These are phyloP conservation scores for Debaryomyces psychrophilus DNA, from an alignment of 1,139 yeast genomes.

Conservation along the genomic window DNA sequence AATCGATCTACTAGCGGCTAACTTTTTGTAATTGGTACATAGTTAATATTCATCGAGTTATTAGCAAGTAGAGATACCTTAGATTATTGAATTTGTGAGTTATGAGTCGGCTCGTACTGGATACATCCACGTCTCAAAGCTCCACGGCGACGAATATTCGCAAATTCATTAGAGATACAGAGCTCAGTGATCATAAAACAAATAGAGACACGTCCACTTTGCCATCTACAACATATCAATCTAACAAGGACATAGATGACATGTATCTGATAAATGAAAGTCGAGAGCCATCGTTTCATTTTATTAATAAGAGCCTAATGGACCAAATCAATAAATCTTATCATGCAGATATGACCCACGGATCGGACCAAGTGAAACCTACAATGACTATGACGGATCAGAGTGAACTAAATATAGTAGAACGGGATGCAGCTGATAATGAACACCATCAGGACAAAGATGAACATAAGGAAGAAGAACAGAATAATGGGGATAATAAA, in stretches of 20 bases:
- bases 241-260: not conserved
- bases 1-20: slow-evolving; percentile 4
- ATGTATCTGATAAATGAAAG: slow-evolving; percentile 5
- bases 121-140: slow-evolving; percentile 24
- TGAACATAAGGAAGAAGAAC: not conserved
- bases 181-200: slow-evolving; percentile 24
- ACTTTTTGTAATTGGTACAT: slow-evolving; percentile 1
- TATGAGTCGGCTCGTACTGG: slow-evolving; percentile 21
- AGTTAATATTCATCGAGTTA: not conserved
- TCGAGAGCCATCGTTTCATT: slow-evolving; percentile 8
- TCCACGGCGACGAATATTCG: slow-evolving; percentile 28
- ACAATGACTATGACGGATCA: not conserved
- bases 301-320: slow-evolving; percentile 10
- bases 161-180: slow-evolving; percentile 30
- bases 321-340: slow-evolving; percentile 6
- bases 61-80: not conserved
- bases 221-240: slow-evolving; percentile 10
- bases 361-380: not conserved
- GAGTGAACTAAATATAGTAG: not conserved
- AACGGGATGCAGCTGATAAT: not conserved
- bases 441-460: not conserved
- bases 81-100: not conserved
- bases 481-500: not conserved
- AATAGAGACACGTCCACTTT: slow-evolving; percentile 11
- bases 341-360: not conserved